Percentiles rank a stretch among this genome's conserved stretches.
Evolutionary conservation across 2,329 filamentous ascomycete species (phyloP).

Genomic region (Clonostachys solani): DNA sequence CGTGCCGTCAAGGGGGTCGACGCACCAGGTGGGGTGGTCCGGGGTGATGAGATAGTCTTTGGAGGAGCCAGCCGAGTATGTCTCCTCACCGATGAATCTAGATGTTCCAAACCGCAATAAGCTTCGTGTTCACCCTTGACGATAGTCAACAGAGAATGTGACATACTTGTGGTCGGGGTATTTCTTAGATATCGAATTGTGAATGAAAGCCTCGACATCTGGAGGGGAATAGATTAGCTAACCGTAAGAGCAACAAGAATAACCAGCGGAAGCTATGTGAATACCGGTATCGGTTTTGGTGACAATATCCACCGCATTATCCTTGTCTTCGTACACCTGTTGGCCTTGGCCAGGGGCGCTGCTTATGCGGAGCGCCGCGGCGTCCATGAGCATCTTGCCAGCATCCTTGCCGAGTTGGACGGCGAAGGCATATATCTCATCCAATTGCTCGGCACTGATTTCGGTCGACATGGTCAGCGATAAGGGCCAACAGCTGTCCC

Average conservation of each 20-base stretch:
- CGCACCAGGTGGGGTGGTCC: conserved; percentile 62
- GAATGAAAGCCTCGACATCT: conserved; percentile 73
- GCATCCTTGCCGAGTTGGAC: conserved; percentile 67
- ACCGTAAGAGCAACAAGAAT: background rate
- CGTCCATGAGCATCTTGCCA: conserved; percentile 61
- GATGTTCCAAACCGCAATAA: conserved; percentile 1
- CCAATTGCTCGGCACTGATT: conserved; percentile 43
- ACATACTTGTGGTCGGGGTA: conserved; percentile 65
- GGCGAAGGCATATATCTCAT: conserved; percentile 66
- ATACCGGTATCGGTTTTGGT: conserved; percentile 71
- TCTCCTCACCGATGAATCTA: conserved; percentile 75
- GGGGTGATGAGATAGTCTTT: conserved; percentile 63
- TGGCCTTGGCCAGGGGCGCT: background rate
- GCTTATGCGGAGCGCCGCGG: conserved; percentile 31
- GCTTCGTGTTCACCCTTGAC: background rate
- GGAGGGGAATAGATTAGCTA: background rate
- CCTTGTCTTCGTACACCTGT: conserved; percentile 51
- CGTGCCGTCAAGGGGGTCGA: conserved; percentile 75
- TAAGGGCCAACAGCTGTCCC: too few species aligned
- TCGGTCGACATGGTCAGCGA: conserved; percentile 56
- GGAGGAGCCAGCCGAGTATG: conserved; percentile 64
- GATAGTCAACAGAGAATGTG: background rate
- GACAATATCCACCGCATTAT: conserved; percentile 73
- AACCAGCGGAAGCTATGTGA: conserved; percentile 1
- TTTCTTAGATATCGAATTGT: conserved; percentile 47